Evolutionary conservation across 495 filamentous ascomycete genomes (phyloP).

Genomic region (Haplographium delicatum): DNA sequence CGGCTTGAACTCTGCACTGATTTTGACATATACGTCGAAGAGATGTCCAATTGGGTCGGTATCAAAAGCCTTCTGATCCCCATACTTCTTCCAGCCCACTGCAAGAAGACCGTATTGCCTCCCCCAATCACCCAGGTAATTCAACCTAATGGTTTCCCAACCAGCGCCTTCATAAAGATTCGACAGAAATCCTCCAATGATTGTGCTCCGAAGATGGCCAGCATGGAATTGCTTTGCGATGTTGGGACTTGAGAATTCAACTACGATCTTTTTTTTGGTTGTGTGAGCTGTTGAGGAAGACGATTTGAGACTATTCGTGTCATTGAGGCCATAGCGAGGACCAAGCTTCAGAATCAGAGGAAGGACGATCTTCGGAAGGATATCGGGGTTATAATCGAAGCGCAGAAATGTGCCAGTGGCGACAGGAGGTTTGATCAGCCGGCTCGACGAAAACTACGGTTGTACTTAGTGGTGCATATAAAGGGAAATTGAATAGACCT

Average conservation of each 20-base stretch:
- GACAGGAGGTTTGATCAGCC: neutral
- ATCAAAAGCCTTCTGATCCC: constrained; percentile 48
- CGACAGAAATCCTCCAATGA: constrained; percentile 67
- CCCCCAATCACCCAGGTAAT: constrained; percentile 75
- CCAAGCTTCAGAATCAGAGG: neutral
- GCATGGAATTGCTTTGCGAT: constrained; percentile 72
- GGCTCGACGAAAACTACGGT: neutral
- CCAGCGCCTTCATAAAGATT: constrained; percentile 64
- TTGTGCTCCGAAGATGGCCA: constrained; percentile 69
- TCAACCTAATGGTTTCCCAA: constrained; percentile 66
- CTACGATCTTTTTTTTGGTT: constrained; percentile 36
- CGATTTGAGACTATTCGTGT: neutral
- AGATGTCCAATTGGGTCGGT: constrained; percentile 40
- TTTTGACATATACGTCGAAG: constrained; percentile 65
- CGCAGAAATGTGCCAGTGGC: neutral
- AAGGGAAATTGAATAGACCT: neutral
- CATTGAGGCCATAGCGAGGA: neutral
- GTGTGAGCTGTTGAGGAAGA: neutral
- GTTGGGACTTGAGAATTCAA: constrained; percentile 72
- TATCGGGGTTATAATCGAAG: neutral
- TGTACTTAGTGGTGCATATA: neutral
- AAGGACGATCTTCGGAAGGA: neutral
- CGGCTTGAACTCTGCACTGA: constrained; percentile 48
- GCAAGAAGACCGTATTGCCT: constrained; percentile 70
- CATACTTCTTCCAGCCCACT: constrained; percentile 40